Conservation (phyloP, 495 filamentous ascomycete genomes). For the Aspergillus saccharolyticus region DNA sequence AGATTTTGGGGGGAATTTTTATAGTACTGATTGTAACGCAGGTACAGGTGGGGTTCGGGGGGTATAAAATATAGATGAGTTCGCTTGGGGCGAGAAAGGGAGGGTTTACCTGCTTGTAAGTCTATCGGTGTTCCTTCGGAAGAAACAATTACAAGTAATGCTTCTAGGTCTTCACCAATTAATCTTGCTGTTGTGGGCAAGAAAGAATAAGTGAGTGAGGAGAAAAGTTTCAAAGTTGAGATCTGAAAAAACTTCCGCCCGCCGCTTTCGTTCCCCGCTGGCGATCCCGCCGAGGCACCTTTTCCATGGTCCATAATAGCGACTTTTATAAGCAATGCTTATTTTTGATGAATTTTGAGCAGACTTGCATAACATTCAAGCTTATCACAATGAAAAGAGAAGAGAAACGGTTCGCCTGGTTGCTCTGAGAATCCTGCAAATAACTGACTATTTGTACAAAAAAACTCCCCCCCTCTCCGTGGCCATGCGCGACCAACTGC, state of each 20-base stretch:
- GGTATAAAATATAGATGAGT: no score
- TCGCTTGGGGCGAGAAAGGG: no score
- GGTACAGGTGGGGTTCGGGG: no score
- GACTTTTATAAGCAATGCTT: no score
- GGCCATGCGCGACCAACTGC: slow-evolving; percentile 13
- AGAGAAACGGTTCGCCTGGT: slow-evolving; percentile 35
- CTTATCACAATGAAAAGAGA: slow-evolving; percentile 26
- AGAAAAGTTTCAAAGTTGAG: slow-evolving; percentile 12
- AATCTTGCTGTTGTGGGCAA: background rate
- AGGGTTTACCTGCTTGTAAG: background rate
- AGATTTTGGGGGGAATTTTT: background rate
- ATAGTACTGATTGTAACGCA: background rate
- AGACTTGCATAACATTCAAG: background rate
- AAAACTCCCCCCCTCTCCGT: slow-evolving; percentile 23
- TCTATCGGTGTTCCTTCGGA: background rate
- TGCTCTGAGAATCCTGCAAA: slow-evolving; percentile 28
- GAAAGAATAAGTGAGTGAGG: slow-evolving; percentile 4
- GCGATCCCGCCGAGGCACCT: background rate
- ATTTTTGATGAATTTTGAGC: no score
- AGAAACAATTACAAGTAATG: no score
- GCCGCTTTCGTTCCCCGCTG: slow-evolving; percentile 30
- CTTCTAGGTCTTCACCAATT: background rate
- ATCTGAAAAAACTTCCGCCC: slow-evolving; percentile 25
- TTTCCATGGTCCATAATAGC: no score
- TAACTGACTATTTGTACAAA: slow-evolving; percentile 47